Evolutionary conservation across 192 early-diverging fungal genomes (phyloP).

Genomic region (Gorgonomyces haynaldii): DNA sequence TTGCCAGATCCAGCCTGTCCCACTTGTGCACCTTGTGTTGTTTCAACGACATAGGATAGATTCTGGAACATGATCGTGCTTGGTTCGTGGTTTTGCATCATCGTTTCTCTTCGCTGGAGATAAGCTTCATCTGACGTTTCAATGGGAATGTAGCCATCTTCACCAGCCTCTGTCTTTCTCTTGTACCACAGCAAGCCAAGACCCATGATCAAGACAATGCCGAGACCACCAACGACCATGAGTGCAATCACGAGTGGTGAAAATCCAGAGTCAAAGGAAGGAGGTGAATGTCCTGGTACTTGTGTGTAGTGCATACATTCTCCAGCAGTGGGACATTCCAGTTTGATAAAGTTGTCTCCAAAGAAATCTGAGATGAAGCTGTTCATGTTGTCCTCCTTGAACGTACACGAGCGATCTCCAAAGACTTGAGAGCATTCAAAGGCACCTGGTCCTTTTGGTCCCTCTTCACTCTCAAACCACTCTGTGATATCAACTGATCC

Average conservation of each 20-base stretch:
- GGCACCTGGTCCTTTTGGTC: slow-evolving; percentile 46
- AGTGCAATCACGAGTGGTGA: slow-evolving; percentile 31
- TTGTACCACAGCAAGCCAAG: slow-evolving; percentile 10
- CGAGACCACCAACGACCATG: slow-evolving; percentile 26
- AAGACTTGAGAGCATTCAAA: slow-evolving; percentile 17
- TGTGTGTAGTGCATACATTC: slow-evolving; percentile 81
- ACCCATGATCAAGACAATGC: slow-evolving; percentile 24
- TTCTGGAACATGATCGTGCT: slow-evolving; percentile 54
- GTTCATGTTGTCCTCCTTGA: slow-evolving; percentile 70
- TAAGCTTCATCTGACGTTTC: not conserved
- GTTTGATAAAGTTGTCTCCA: slow-evolving; percentile 71
- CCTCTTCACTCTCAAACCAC: slow-evolving; percentile 68
- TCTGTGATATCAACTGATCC: slow-evolving; percentile 69
- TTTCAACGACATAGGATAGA: slow-evolving; percentile 41
- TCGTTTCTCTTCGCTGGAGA: slow-evolving; percentile 2
- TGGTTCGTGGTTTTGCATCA: slow-evolving; percentile 66
- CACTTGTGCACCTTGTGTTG: not conserved
- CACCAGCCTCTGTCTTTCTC: not conserved
- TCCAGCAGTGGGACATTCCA: slow-evolving; percentile 60
- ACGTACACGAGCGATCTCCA: slow-evolving; percentile 33
- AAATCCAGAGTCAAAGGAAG: slow-evolving; percentile 18
- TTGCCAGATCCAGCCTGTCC: not conserved
- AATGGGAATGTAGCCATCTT: not conserved
- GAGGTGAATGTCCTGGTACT: slow-evolving; percentile 61
- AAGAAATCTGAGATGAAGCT: slow-evolving; percentile 66